Percentiles rank a stretch among this genome's conserved stretches.
Evolutionary conservation across 2,329 filamentous ascomycete species (phyloP).

Genomic region (Colletotrichum musae): DNA sequence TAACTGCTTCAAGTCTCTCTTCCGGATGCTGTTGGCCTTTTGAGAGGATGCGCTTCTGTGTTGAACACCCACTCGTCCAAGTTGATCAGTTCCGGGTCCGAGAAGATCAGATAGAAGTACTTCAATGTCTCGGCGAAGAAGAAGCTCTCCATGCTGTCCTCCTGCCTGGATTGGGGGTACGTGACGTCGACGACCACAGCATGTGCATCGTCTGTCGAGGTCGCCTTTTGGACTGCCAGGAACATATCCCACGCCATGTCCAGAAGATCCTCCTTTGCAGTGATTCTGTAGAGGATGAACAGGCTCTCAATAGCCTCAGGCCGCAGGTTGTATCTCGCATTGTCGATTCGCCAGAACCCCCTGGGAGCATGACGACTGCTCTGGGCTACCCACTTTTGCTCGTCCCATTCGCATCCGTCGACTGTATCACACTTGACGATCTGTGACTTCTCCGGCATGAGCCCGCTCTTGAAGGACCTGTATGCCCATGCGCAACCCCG

Average conservation of each 20-base stretch:
- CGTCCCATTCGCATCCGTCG: slow-evolving; percentile 64
- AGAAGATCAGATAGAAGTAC: slow-evolving; percentile 82
- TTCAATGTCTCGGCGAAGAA: slow-evolving; percentile 83
- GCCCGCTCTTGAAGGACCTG: slow-evolving; percentile 60
- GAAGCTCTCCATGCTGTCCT: slow-evolving; percentile 69
- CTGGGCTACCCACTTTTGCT: slow-evolving; percentile 41
- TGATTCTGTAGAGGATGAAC: slow-evolving; percentile 69
- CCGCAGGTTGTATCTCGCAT: slow-evolving; percentile 65
- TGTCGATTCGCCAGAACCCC: slow-evolving; percentile 74
- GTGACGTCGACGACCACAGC: slow-evolving; percentile 67
- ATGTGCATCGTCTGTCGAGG: slow-evolving; percentile 62
- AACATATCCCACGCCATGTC: slow-evolving; percentile 71
- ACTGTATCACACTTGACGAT: slow-evolving; percentile 56
- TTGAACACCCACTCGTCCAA: slow-evolving; percentile 78
- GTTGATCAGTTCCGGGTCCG: slow-evolving; percentile 72
- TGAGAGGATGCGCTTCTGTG: slow-evolving; percentile 66
- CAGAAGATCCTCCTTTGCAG: slow-evolving; percentile 61
- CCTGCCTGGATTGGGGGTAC: slow-evolving; percentile 58
- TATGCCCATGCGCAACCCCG: slow-evolving; percentile 69
- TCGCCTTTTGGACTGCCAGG: slow-evolving; percentile 59
- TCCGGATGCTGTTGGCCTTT: slow-evolving; percentile 24
- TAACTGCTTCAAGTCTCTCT: slow-evolving; percentile 3
- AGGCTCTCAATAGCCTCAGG: slow-evolving; percentile 69
- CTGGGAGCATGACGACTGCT: slow-evolving; percentile 52
- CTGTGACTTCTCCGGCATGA: slow-evolving; percentile 67